Base-by-base conservation (phyloP, 257 asterid genomes). In the Gentiana macrophylla region DNA sequence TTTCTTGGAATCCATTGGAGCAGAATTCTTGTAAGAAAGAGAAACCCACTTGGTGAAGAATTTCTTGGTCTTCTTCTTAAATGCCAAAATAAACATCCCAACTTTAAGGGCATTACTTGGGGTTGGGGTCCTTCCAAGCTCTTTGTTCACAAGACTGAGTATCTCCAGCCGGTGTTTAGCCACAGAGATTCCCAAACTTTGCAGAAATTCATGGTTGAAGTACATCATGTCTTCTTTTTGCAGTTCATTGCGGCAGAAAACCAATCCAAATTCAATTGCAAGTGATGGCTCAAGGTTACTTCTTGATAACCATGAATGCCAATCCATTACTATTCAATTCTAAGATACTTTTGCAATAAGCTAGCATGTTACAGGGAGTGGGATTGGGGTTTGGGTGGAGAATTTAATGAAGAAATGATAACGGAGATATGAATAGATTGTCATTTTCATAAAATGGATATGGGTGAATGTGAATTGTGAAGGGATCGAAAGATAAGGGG, bases 161-260 rank as follows among this genome's bases (percentile, higher is more conserved):
- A 86, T 86, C 69, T 84, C 89, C 8, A 84, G 72, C 32, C 95
- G 72, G 67, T 86, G 94, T 50, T 81, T 84, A 37, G 94, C 91
- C 1, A 81, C 53, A 38, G 32, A 36, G 64, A 86, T 69, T n/a
- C 91, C 95, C 65, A 84, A 55, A 71, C 94, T 86, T 55, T 75
- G 85, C 3, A 86, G 91, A 59, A 86, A 84, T 44, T 86, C 95
- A 63, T 86, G 94, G 72, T 78, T 74, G 80, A 86, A 86, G 83
- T 79, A 59, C 54, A 70, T n/a, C 37, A 84, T 12, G 49, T 86
- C 94, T 13, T 84, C 95, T 35, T 62, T 70, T 47, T 76, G 78
- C 12, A 86, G 82, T 79, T 84, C 89, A 61, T 83, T 86, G 2
- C 77, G 75, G 0, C 56, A 57, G 37, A 86, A 74, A n/a, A 67